Evolutionary conservation across 108 stramenopile species (phyloP).

Genomic region (Stephanodiscus minutulus): DNA sequence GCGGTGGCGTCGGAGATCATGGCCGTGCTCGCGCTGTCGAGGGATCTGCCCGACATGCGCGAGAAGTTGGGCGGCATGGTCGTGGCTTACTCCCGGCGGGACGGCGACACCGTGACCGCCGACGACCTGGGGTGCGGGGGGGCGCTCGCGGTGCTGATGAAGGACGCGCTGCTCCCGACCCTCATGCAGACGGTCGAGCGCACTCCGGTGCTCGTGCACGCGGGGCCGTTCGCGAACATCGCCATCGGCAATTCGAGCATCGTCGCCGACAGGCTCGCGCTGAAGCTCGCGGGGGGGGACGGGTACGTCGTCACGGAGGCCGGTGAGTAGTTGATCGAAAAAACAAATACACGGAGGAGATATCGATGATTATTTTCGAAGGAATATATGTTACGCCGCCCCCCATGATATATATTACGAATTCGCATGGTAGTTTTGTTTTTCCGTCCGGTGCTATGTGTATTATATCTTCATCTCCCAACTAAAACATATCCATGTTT

Average conservation of each 20-base stretch:
- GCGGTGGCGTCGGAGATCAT: constrained; percentile 98
- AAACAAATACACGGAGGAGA: too few species aligned
- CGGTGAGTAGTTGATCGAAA: constrained; percentile 16
- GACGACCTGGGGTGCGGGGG: constrained; percentile 98
- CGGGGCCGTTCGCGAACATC: constrained; percentile 98
- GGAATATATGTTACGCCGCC: too few species aligned
- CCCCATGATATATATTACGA: too few species aligned
- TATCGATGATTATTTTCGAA: too few species aligned
- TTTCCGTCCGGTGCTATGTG: too few species aligned
- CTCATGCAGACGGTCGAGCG: constrained; percentile 98
- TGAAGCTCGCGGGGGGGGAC: constrained; percentile 90
- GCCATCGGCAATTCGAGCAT: constrained; percentile 96
- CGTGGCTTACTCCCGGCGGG: constrained; percentile 76
- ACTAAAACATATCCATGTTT: too few species aligned
- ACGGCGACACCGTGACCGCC: constrained; percentile 82
- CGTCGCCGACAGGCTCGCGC: constrained; percentile 94
- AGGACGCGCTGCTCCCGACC: constrained; percentile 94
- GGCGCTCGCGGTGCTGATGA: constrained; percentile 96
- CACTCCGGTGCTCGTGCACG: constrained; percentile 97
- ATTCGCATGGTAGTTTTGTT: too few species aligned
- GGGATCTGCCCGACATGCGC: constrained; percentile 87
- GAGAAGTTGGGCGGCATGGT: constrained; percentile 95
- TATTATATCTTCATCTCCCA: too few species aligned
- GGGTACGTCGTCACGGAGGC: constrained; percentile 98
- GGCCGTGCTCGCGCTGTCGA: constrained; percentile 96